phyloP scores from a whole-genome alignment of 2,329 filamentous ascomycete species.

The Chaetomium olivaceum region DNA sequence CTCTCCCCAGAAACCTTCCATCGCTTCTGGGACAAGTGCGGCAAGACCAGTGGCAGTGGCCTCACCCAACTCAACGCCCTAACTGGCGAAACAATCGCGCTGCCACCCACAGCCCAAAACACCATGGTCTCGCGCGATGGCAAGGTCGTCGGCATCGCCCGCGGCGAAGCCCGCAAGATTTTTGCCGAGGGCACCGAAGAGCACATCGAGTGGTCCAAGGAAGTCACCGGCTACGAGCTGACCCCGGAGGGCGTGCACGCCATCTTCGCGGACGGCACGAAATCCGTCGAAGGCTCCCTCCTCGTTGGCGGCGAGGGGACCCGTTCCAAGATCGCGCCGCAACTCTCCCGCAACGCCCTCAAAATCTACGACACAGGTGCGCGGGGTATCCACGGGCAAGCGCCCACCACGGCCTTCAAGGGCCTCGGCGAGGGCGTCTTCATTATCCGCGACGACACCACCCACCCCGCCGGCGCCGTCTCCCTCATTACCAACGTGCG shows the following conservation, averaged over 20 bases:
- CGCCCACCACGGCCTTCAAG: slow-evolving; percentile 62
- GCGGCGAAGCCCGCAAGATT: slow-evolving; percentile 62
- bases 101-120: slow-evolving; percentile 31
- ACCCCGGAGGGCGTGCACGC: slow-evolving; percentile 55
- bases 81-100: slow-evolving; percentile 48
- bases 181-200: slow-evolving; percentile 60
- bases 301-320: slow-evolving; percentile 64
- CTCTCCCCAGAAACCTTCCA: slow-evolving; percentile 50
- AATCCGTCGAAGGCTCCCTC: slow-evolving; percentile 59
- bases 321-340: slow-evolving; percentile 59
- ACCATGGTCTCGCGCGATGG: slow-evolving; percentile 53
- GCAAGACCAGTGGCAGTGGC: slow-evolving; percentile 60
- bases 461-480: slow-evolving; percentile 48
- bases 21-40: slow-evolving; percentile 60
- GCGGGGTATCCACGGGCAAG: slow-evolving; percentile 65
- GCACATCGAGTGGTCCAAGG: slow-evolving; percentile 55
- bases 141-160: slow-evolving; percentile 61
- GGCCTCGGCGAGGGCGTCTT: slow-evolving; percentile 65
- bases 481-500: slow-evolving; percentile 66
- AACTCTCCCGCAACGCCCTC: slow-evolving; percentile 57
- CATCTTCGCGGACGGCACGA: slow-evolving; percentile 61
- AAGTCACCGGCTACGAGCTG: slow-evolving; percentile 60
- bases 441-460: slow-evolving; percentile 50
- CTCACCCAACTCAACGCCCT: slow-evolving; percentile 53
- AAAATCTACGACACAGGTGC: slow-evolving; percentile 66